These are phyloP conservation scores for Rhodomyrtus tomentosa DNA, from an alignment of 345 rosid genomes.

Conservation along the genomic window DNA sequence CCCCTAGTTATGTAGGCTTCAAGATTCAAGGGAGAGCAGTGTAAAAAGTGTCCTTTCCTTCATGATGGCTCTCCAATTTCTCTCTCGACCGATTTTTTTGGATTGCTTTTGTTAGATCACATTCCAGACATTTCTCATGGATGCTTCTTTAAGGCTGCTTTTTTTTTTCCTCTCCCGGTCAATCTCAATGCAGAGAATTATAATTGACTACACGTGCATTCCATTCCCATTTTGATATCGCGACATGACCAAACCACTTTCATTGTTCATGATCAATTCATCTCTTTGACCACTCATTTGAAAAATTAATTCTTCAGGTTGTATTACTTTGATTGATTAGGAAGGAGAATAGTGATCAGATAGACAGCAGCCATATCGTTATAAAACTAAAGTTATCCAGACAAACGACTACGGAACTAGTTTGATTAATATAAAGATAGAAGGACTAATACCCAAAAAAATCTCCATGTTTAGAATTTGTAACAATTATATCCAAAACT, in stretches of 20 bases:
- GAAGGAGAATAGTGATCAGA: background rate
- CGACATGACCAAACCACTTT: background rate
- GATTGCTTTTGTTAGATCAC: background rate
- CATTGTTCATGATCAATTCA: background rate
- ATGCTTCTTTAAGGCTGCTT: background rate
- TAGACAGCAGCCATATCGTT: background rate
- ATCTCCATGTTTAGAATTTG: too few species aligned
- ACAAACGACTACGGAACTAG: background rate
- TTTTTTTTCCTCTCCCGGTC: background rate
- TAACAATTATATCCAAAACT: too few species aligned
- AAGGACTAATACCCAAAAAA: too few species aligned
- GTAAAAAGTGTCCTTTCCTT: background rate
- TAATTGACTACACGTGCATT: background rate
- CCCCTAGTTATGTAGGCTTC: background rate
- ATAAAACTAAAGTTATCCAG: background rate
- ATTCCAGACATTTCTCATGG: background rate
- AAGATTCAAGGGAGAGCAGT: background rate
- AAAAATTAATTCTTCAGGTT: background rate
- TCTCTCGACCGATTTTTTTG: background rate
- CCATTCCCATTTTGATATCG: background rate
- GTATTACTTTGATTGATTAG: background rate
- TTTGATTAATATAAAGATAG: background rate
- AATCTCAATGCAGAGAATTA: background rate
- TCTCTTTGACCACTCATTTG: background rate
- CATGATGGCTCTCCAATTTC: background rate